Percentiles rank a stretch among this genome's conserved stretches.
These are phyloP conservation scores for Globisporangium ultimum DNA, from an alignment of 352 stramenopile genomes.

Conservation along the genomic window DNA sequence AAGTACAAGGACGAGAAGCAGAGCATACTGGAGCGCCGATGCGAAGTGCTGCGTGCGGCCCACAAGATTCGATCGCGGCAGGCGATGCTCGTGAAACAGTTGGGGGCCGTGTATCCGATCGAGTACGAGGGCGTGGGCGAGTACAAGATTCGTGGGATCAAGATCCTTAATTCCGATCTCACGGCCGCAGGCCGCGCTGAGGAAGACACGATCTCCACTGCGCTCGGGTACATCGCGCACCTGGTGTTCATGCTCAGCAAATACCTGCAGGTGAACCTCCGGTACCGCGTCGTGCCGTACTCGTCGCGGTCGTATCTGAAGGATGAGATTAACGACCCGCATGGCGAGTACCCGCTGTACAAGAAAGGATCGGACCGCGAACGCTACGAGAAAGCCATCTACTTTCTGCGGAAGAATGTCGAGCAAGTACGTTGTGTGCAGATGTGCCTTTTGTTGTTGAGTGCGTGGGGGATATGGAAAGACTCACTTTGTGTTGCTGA, in stretches of 20 bases:
- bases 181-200: constrained; percentile 49
- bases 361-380: constrained; percentile 76
- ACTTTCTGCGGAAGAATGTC: constrained; percentile 75
- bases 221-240: constrained; percentile 83
- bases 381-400: constrained; percentile 72
- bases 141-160: constrained; percentile 79
- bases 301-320: constrained; percentile 80
- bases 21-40: constrained; percentile 70
- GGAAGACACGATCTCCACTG: constrained; percentile 82
- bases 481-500: not conserved
- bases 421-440: constrained; percentile 55
- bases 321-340: constrained; percentile 82
- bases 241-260: constrained; percentile 88
- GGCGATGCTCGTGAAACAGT: constrained; percentile 73
- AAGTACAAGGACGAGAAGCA: constrained; percentile 83
- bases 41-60: constrained; percentile 68
- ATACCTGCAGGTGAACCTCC: constrained; percentile 82
- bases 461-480: not conserved
- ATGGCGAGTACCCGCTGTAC: constrained; percentile 81
- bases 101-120: constrained; percentile 79
- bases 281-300: constrained; percentile 77
- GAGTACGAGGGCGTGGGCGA: constrained; percentile 78
- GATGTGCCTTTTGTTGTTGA: constrained; percentile 1
- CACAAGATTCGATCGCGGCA: constrained; percentile 83
- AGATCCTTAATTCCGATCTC: constrained; percentile 70